Evolutionary conservation across 768 basidiomycete species (phyloP), one percentile per base, ranked within the genome.

Genomic region (Mycena pura): DNA sequence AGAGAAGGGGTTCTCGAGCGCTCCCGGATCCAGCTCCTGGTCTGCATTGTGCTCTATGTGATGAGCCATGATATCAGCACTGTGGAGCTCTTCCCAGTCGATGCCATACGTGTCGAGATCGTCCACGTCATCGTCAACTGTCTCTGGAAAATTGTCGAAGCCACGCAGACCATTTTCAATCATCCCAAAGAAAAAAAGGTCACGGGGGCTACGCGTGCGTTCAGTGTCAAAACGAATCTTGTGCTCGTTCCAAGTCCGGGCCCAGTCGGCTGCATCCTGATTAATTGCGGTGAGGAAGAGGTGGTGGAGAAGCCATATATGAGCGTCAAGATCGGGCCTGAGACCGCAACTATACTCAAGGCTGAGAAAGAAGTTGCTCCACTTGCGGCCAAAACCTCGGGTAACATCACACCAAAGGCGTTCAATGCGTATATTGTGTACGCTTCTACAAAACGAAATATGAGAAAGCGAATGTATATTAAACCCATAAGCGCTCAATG

Each of bases 341-440:
- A 80, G 69, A 6, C 71, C 69, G 40, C 68, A 39, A 36, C 66
- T 31, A 1, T 39, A 39, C 54, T 80, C 77, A 0, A 80, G 65
- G 4, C 57, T 46, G 8, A 53, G 25, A 54, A 79, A 76, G 40
- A 74, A 73, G 1, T 64, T 50, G 29, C 73, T 71, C 79, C 78
- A 79, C 41, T 72, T 74, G 9, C 51, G 39, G 5, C 77, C 74
- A 48, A 77, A 64, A 2, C 63, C 65, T 4, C 38, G 17, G 3
- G 74, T 77, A 2, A 78, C 66, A 58, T 80, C 74, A 7, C 68
- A 68, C 78, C 79, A 80, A 7, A 78, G 62, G 0, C 76, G 59
- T 44, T 79, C 76, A 32, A 74, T 74, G 0, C 66, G 65, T 10
- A 71, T 67, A 48, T 73, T 74, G 38, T 74, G 72, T 5, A 66